phyloP scores from a whole-genome alignment of 192 early-diverging fungal species.

The Diversispora epigaea region DNA sequence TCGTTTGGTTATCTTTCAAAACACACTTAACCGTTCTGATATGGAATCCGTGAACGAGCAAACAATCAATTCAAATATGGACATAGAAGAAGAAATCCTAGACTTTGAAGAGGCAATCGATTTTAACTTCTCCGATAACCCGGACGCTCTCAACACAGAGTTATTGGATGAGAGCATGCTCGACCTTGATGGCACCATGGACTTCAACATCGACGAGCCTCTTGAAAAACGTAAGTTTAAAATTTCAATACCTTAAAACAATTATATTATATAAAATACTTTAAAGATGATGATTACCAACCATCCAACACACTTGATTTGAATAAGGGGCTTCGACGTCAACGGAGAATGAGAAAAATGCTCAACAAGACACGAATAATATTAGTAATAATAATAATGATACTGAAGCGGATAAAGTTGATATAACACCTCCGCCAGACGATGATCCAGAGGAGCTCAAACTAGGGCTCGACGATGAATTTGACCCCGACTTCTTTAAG shows the following conservation, averaged over 20 bases:
- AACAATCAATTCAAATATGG: no score
- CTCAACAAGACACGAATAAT: no score
- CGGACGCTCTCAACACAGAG: not conserved
- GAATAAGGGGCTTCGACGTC: no score
- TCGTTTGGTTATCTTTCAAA: no score
- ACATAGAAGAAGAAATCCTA: not conserved
- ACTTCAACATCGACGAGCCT: not conserved
- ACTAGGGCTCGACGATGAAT: not conserved
- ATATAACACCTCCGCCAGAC: not conserved
- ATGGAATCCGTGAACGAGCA: no score
- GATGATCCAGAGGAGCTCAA: not conserved
- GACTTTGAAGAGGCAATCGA: constrained; percentile 13
- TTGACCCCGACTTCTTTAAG: constrained; percentile 4
- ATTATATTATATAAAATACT: not conserved
- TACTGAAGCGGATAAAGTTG: not conserved
- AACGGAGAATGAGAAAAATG: no score
- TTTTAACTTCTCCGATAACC: constrained; percentile 6
- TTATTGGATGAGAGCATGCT: not conserved
- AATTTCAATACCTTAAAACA: not conserved
- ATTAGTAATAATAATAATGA: not conserved
- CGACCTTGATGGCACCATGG: not conserved
- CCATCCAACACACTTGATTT: not conserved
- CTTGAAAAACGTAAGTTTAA: not conserved
- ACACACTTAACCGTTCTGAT: no score
- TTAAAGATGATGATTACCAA: not conserved